Conservation (phyloP, 148 eudicot species). For the Amaranthus palmeri region DNA sequence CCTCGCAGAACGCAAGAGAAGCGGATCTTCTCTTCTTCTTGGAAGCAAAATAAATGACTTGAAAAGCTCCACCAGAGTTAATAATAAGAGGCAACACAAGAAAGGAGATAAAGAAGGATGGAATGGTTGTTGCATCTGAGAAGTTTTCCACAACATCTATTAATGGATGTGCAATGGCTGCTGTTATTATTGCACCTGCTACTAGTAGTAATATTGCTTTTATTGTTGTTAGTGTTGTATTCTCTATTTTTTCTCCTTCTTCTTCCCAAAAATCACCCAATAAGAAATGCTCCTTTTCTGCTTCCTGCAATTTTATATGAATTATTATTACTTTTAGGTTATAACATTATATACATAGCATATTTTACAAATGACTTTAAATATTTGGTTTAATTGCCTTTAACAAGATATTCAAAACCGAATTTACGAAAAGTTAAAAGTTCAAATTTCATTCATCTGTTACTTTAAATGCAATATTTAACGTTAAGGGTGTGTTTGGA, state of each 20-base stretch:
- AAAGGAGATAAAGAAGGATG: constrained; percentile 89
- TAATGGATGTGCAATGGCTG: constrained; percentile 82
- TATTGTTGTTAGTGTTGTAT: constrained; percentile 40
- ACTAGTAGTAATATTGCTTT: constrained; percentile 55
- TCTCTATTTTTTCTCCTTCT: constrained; percentile 41
- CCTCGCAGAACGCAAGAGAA: constrained; percentile 89
- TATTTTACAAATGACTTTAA: too few relatives aligned
- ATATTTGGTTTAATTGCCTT: too few relatives aligned
- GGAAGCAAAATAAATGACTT: constrained; percentile 82
- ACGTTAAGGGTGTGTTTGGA: too few relatives aligned
- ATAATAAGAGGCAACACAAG: constrained; percentile 78
- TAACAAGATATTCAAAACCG: too few relatives aligned
- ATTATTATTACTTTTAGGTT: too few relatives aligned
- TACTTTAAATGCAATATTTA: too few relatives aligned
- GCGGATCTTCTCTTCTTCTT: constrained; percentile 75
- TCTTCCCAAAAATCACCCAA: constrained; percentile 59
- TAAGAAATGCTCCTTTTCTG: constrained; percentile 50
- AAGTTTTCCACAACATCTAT: constrained; percentile 83
- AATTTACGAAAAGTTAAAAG: too few relatives aligned
- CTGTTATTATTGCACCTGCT: constrained; percentile 65
- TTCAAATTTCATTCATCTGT: too few relatives aligned
- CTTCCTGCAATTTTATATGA: constrained; percentile 36
- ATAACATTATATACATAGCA: too few relatives aligned
- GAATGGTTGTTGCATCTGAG: constrained; percentile 79
- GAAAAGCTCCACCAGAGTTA: constrained; percentile 87